Percentiles rank a stretch among this genome's conserved stretches.
These are phyloP conservation scores for Carex myosuroides DNA, from an alignment of 176 grass and related monocot genomes.

Conservation along the genomic window DNA sequence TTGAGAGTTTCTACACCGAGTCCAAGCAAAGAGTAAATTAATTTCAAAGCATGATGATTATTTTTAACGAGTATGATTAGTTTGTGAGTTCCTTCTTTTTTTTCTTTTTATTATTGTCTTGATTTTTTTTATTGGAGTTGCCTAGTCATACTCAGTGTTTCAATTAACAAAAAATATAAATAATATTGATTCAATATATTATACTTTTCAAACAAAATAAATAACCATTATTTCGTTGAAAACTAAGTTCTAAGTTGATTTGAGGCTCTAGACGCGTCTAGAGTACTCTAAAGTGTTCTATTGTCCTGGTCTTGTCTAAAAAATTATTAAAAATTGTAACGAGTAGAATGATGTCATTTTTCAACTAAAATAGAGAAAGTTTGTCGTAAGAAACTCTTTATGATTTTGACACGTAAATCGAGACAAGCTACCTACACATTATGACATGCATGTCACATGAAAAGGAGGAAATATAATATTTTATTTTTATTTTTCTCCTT, in stretches of 20 bases:
- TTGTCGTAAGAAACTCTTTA: not conserved
- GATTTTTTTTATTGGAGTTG: not conserved
- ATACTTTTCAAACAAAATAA: not conserved
- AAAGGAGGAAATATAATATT: not conserved
- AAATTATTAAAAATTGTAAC: not conserved
- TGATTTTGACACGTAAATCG: conserved; percentile 12
- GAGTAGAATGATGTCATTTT: not conserved
- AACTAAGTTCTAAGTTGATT: not conserved
- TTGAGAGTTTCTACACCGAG: not conserved
- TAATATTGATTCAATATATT: not conserved
- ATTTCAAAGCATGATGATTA: not conserved
- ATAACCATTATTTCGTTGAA: not conserved
- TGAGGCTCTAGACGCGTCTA: not conserved
- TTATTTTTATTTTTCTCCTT: not conserved
- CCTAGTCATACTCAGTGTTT: not conserved
- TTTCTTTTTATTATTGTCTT: not conserved
- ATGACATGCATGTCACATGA: not conserved
- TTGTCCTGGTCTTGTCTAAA: not conserved
- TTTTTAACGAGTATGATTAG: not conserved
- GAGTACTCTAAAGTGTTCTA: not conserved
- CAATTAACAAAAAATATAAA: not conserved
- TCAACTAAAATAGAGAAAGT: not conserved
- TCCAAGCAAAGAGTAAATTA: not conserved
- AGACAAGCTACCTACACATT: not conserved
- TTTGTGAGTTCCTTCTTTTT: not conserved